Percentiles rank a stretch among this genome's conserved stretches.
Conservation (phyloP, 2,329 filamentous ascomycete species). For the Apiospora sp. region DNA sequence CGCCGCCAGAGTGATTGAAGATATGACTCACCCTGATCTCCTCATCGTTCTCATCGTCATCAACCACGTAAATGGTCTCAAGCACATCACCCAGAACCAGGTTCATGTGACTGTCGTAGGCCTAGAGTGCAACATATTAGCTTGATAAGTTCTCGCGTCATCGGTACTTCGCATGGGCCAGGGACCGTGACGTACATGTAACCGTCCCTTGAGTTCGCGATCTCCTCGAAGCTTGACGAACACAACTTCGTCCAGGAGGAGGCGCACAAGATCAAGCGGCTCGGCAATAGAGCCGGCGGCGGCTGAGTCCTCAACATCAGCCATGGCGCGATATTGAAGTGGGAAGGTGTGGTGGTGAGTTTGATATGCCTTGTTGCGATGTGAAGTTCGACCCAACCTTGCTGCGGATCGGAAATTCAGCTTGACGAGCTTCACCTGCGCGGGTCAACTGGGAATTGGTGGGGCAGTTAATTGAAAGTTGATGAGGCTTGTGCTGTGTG, state of each 20-base stretch:
- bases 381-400: slow-evolving; percentile 5
- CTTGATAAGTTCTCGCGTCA: too few species aligned
- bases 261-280: slow-evolving; percentile 92
- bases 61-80: slow-evolving; percentile 93
- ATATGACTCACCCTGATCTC: slow-evolving; percentile 69
- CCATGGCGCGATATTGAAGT: slow-evolving; percentile 64
- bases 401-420: slow-evolving; percentile 17
- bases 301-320: slow-evolving; percentile 79
- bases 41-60: slow-evolving; percentile 85
- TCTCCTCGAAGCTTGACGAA: slow-evolving; percentile 98
- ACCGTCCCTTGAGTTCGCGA: slow-evolving; percentile 90
- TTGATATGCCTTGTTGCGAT: slow-evolving; percentile 5
- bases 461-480: neutral
- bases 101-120: slow-evolving; percentile 99
- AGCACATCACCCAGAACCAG: slow-evolving; percentile 94
- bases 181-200: slow-evolving; percentile 73
- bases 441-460: neutral
- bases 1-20: neutral
- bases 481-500: neutral
- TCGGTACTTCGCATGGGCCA: neutral
- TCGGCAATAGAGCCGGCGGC: slow-evolving; percentile 82
- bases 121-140: slow-evolving; percentile 59
- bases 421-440: slow-evolving; percentile 19
- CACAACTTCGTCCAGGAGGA: slow-evolving; percentile 93
- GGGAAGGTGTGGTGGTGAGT: neutral